These are phyloP conservation scores for Pleurotus ostreatus DNA, from an alignment of 768 basidiomycete genomes.

Conservation along the genomic window DNA sequence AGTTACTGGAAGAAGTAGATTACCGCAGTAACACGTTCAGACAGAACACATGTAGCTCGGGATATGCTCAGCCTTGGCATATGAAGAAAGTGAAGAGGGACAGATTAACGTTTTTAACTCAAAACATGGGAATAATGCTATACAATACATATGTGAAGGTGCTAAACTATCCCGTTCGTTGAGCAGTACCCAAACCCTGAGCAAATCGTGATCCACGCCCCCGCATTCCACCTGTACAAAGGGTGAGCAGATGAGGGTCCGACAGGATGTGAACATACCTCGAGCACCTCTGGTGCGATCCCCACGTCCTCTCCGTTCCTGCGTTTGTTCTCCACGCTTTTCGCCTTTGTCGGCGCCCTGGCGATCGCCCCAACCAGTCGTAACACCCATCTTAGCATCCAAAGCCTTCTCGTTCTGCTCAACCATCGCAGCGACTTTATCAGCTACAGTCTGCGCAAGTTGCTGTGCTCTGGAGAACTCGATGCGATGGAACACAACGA, in stretches of 20 bases:
- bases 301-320: constrained; percentile 73
- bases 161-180: constrained; percentile 24
- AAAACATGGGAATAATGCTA: constrained; percentile 13
- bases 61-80: too few relatives aligned
- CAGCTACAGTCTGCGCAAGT: constrained; percentile 84
- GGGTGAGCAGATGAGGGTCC: background rate
- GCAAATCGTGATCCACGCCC: constrained; percentile 80
- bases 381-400: constrained; percentile 77
- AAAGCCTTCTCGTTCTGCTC: constrained; percentile 91
- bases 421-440: constrained; percentile 80
- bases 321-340: constrained; percentile 75
- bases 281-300: constrained; percentile 62
- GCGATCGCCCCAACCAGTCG: constrained; percentile 60
- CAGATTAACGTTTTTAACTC: background rate
- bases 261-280: constrained; percentile 35
- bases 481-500: constrained; percentile 90
- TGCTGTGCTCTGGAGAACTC: constrained; percentile 88
- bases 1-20: background rate
- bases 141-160: constrained; percentile 7
- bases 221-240: constrained; percentile 46
- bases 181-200: constrained; percentile 73
- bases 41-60: too few relatives aligned
- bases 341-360: constrained; percentile 70
- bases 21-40: background rate
- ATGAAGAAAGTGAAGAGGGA: too few relatives aligned